phyloP scores from a whole-genome alignment of 2,329 filamentous ascomycete species.

The Sarocladium oryzae region DNA sequence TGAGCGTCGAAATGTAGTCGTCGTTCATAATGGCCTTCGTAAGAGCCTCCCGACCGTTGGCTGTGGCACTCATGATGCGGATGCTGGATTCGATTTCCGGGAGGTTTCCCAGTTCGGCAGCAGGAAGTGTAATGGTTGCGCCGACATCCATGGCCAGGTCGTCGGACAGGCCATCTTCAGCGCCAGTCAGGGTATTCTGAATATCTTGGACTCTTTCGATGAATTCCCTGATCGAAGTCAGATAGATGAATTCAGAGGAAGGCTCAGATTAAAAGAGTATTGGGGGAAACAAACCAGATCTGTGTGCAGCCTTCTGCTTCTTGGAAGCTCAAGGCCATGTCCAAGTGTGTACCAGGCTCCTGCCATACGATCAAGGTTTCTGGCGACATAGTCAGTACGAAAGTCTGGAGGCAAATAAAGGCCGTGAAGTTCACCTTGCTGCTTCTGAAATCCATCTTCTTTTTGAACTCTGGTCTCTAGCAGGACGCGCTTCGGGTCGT shows the following conservation, averaged over 20 bases:
- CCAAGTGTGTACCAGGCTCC: constrained; percentile 71
- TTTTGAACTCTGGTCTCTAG: constrained; percentile 86
- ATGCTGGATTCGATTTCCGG: constrained; percentile 80
- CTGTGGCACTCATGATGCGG: constrained; percentile 67
- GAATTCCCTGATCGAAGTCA: constrained; percentile 64
- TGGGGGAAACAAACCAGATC: constrained; percentile 63
- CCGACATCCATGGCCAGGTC: constrained; percentile 71
- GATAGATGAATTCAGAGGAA: constrained; percentile 3
- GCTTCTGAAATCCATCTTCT: constrained; percentile 96
- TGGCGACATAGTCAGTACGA: constrained; percentile 31
- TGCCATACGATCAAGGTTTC: constrained; percentile 99
- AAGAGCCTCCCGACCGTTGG: constrained; percentile 74
- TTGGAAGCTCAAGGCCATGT: constrained; percentile 98
- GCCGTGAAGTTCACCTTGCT: constrained; percentile 63
- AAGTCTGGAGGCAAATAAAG: constrained; percentile 13
- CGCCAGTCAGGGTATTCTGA: constrained; percentile 48
- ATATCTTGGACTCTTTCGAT: constrained; percentile 80
- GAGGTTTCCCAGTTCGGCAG: constrained; percentile 75
- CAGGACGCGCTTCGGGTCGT: constrained; percentile 74
- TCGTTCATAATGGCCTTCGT: constrained; percentile 81
- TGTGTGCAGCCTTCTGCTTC: constrained; percentile 88
- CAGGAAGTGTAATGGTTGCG: constrained; percentile 66
- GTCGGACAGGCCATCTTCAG: constrained; percentile 83
- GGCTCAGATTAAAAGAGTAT: background rate
- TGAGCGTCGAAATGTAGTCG: constrained; percentile 80